Conservation (phyloP, 352 stramenopile genomes). For the Pythium monospermum region DNA sequence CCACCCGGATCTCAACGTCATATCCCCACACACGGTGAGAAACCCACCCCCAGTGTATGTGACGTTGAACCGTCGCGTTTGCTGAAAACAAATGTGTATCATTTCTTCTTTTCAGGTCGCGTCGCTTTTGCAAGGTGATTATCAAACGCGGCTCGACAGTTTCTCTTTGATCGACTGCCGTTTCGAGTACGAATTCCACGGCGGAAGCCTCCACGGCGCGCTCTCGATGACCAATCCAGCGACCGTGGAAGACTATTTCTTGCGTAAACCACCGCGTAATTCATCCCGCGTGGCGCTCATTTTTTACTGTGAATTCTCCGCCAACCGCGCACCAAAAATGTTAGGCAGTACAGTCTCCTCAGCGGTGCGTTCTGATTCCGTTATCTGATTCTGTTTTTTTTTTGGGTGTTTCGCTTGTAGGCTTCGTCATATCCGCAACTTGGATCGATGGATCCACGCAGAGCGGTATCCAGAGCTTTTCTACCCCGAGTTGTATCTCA, state of each 20-base stretch:
- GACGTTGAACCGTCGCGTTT: too few relatives aligned
- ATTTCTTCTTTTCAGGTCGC: too few relatives aligned
- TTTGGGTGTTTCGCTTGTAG: constrained; percentile 11
- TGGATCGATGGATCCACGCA: constrained; percentile 54
- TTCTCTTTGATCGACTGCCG: constrained; percentile 53
- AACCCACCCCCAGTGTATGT: too few relatives aligned
- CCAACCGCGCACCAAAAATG: constrained; percentile 68
- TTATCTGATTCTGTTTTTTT: background rate
- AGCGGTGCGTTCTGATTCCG: background rate
- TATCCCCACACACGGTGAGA: constrained; percentile 40
- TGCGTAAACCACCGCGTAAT: constrained; percentile 21
- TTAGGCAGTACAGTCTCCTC: constrained; percentile 1
- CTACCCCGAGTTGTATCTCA: constrained; percentile 66
- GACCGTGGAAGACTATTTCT: constrained; percentile 37
- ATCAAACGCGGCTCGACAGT: constrained; percentile 20
- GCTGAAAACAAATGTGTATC: too few relatives aligned
- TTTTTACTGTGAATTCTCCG: constrained; percentile 71
- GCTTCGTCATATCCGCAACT: constrained; percentile 51
- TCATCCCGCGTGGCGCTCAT: constrained; percentile 39
- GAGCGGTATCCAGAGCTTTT: constrained; percentile 55
- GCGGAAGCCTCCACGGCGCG: constrained; percentile 35
- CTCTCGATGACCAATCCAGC: constrained; percentile 37
- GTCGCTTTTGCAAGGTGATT: constrained; percentile 32
- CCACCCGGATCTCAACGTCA: constrained; percentile 60
- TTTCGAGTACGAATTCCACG: constrained; percentile 48